Percentiles rank a stretch among this genome's conserved stretches.
These are phyloP conservation scores for Alloteropsis angusta DNA, from an alignment of 202 grass and related monocot species.

Conservation along the genomic window DNA sequence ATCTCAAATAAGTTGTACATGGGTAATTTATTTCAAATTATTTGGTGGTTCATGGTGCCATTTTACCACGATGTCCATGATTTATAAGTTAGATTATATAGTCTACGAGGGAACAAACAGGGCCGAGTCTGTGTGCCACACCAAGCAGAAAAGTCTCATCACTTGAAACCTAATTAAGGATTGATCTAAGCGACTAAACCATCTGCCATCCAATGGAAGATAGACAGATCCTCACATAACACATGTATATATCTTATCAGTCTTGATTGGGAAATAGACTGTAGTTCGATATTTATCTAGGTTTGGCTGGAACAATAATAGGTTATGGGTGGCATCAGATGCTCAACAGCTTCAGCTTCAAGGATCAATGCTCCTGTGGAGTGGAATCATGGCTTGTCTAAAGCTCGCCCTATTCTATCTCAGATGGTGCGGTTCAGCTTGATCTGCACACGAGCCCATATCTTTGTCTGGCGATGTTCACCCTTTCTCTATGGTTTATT, in stretches of 20 bases:
- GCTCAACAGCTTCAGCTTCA: background rate
- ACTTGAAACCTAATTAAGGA: background rate
- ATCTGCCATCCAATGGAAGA: background rate
- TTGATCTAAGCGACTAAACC: background rate
- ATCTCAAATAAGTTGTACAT: too few relatives aligned
- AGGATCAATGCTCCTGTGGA: background rate
- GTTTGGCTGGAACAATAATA: background rate
- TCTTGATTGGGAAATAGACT: background rate
- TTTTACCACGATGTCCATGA: too few relatives aligned
- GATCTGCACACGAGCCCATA: background rate
- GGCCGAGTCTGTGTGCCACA: too few relatives aligned
- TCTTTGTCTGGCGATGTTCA: conserved; percentile 7
- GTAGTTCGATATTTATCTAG: background rate
- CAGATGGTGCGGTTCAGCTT: background rate
- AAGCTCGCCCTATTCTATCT: background rate
- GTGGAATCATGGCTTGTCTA: background rate
- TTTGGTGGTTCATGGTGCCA: too few relatives aligned
- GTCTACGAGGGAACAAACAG: too few relatives aligned
- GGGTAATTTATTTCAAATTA: too few relatives aligned
- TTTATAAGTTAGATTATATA: too few relatives aligned
- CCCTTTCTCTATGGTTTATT: background rate
- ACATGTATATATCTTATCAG: background rate
- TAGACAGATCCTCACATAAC: background rate
- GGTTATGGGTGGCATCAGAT: conserved; percentile 29
- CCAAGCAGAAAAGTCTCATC: background rate